Base-by-base conservation (phyloP, 2,329 filamentous ascomycete genomes). In the Alternaria dauci region DNA sequence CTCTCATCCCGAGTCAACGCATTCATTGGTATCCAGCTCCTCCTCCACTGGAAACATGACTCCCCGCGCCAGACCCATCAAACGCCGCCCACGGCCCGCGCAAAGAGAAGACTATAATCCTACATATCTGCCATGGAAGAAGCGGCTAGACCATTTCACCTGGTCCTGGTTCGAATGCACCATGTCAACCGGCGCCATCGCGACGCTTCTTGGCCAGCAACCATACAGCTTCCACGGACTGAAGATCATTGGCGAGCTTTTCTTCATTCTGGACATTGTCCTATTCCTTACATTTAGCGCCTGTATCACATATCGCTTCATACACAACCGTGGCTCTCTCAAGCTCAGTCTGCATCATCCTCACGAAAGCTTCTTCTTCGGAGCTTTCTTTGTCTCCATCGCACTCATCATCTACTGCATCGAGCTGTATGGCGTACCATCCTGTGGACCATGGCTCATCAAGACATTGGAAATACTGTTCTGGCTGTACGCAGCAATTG, bases 161-260 rank as follows among this genome's bases (percentile, higher is more conserved):
- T 73, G 89, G 88, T 87, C 18, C 1, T 92, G 89, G 89, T 94
- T 89, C 76, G 91, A 89, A 2, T 81, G 88, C 42, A 89, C 89
- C 1, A 93, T 93, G 90, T 89, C 87, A 43, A 91, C 89, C 0
- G 90, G 90, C 38, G 91, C 89, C 0, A 77, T 93, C 84, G 90
- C 1, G 72, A 89, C 20, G 80, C 91, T 61, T 81, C 84, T 20
- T 85, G 87, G 60, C 79, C 83, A 64, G 88, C 90, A 72, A 34
- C 65, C 20, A 84, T 65, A 67, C 11, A 86, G 89, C 70, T 93
- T 93, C 74, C 72, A 80, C 0, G 90, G 90, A 0, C 80, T 92
- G 1, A 76, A 79, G 5, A 83, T 85, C 4, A 89, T 92, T 52
- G 90, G 90, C 0, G 81, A 86, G 36, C 83, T 86, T 20, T 82